Base-by-base conservation (phyloP, 1,284 basidiomycete genomes). In the Blastosporella zonata region DNA sequence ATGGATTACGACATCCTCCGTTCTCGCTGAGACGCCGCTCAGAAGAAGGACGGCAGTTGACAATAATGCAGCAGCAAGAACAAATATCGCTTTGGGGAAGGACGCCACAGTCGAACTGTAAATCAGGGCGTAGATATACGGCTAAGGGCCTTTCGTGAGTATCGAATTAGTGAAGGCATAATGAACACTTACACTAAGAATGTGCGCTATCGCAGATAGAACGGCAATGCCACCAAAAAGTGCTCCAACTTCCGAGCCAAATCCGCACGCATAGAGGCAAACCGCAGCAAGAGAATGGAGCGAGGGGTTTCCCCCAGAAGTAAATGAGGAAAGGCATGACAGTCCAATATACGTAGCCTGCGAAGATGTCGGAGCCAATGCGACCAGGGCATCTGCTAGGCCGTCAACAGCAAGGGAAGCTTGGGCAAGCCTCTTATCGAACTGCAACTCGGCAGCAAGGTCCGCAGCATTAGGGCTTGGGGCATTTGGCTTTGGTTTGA, bases 141-240 rank as follows among this genome's bases (percentile, higher is more conserved):
- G 77, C 74, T 78, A 18, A 21, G 45, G 12, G 6, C 7, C 15
- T n/a, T 34, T n/a, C 50, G 43, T 54, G 37, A 54, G 39, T 22
- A n/a, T 47, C 18, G 12, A 46, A 13, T 15, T 15, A 37, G 34
- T 31, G 31, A 40, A 15, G 17, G 7, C 13, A 43, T 20, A 39
- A 18, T 7, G 3, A 35, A 13, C 25, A 31, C 70, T 59, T 51
- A 75, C 75, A 39, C 69, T 75, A 23, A 78, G 65, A 39, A 73
- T 74, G 55, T 78, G 75, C 0, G 72, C 74, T 18, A 73, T 59
- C 0, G 77, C 75, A 35, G 73, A 72, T 20, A 77, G 54, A 8
- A 79, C 69, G 0, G 75, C 75, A 56, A 78, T 65, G 3, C 74
- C 77, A 7, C 77, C 77, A 54, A 79, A 79, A 40, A 79, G 58